phyloP scores from a whole-genome alignment of 169 alveolate genomes.

The Plasmodium coatneyi region DNA sequence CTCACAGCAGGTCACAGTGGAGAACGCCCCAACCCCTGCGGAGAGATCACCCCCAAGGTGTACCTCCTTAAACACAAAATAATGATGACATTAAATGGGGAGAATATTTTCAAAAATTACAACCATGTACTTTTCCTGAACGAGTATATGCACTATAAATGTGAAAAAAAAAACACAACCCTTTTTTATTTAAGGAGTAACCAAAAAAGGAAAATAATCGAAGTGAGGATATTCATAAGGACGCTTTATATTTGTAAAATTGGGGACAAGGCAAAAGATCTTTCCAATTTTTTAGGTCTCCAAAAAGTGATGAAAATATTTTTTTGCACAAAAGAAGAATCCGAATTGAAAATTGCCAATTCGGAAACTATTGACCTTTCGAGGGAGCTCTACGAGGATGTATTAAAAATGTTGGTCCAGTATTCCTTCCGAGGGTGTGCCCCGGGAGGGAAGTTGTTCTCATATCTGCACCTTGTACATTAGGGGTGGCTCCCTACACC shows the following conservation, averaged over 20 bases:
- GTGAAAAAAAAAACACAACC: conserved; percentile 38
- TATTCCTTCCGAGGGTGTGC: conserved; percentile 17
- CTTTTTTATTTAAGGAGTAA: conserved; percentile 38
- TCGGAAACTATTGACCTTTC: conserved; percentile 40
- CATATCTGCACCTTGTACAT: conserved; percentile 49
- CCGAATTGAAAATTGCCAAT: not conserved
- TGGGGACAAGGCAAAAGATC: not conserved
- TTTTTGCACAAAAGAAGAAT: conserved; percentile 5
- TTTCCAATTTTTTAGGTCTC: conserved; percentile 7
- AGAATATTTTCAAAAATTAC: conserved; percentile 52
- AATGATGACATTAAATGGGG: conserved; percentile 13
- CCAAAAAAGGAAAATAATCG: conserved; percentile 32
- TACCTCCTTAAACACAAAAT: conserved; percentile 63
- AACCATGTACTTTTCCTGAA: conserved; percentile 18
- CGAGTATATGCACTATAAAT: conserved; percentile 38
- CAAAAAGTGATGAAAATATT: conserved; percentile 65
- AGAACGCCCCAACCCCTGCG: not conserved
- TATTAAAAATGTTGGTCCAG: conserved; percentile 36
- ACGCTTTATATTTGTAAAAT: conserved; percentile 37
- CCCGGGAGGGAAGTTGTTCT: conserved; percentile 2
- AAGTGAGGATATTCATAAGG: conserved; percentile 49
- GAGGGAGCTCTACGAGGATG: conserved; percentile 31
- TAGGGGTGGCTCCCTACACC: not conserved
- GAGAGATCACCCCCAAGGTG: not conserved
- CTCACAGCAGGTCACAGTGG: not conserved